Percentiles rank a stretch among this genome's conserved stretches.
These are phyloP conservation scores for Rhodosporidiobolus sp. DNA, from an alignment of 768 basidiomycete genomes.

Conservation along the genomic window DNA sequence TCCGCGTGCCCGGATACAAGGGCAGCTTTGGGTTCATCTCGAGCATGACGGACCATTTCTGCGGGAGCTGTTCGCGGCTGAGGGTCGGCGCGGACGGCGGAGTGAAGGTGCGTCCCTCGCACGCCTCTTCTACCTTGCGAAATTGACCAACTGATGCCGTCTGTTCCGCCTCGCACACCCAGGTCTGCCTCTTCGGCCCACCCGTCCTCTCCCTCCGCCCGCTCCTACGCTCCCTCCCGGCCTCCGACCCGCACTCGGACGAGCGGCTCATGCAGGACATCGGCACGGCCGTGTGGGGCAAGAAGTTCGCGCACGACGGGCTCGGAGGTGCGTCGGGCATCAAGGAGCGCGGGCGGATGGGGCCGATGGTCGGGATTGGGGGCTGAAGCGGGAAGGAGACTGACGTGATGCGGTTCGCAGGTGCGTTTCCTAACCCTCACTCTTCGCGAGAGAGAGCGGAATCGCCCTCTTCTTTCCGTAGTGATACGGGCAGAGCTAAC, in stretches of 20 bases:
- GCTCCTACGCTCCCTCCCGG: conserved; percentile 55
- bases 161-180: neutral
- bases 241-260: conserved; percentile 56
- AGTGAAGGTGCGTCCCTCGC: conserved; percentile 62
- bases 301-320: conserved; percentile 45
- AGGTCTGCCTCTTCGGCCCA: conserved; percentile 85
- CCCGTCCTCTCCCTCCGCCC: conserved; percentile 79
- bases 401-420: too few relatives aligned
- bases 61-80: conserved; percentile 75
- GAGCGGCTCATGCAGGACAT: conserved; percentile 49
- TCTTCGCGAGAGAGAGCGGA: neutral
- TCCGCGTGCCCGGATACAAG: conserved; percentile 65
- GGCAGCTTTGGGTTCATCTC: conserved; percentile 81
- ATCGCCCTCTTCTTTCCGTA: neutral
- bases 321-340: conserved; percentile 41
- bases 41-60: conserved; percentile 92
- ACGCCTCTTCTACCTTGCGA: too few relatives aligned
- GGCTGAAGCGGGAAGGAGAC: conserved; percentile 59
- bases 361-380: conserved; percentile 90
- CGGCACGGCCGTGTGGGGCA: conserved; percentile 22
- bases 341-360: conserved; percentile 55
- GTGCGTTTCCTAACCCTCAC: too few relatives aligned
- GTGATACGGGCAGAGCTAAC: too few relatives aligned
- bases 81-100: conserved; percentile 85
- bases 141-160: too few relatives aligned